Percentiles rank a stretch among this genome's conserved stretches.
Evolutionary conservation across 73 alveolate genomes (phyloP).

Genomic region (Diophrys appendiculata): DNA sequence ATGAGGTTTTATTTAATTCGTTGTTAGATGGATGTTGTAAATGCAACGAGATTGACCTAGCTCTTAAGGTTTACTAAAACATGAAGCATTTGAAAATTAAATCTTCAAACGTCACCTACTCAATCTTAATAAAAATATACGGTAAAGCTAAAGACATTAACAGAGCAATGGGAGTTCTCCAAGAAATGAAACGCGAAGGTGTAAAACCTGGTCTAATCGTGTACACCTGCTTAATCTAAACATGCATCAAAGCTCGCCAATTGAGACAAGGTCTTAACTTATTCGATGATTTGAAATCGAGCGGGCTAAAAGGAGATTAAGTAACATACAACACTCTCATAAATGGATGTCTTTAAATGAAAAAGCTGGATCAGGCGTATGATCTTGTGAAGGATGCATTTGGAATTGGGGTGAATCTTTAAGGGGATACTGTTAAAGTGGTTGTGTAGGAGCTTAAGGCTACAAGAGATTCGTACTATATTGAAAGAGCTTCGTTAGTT

Average conservation of each 20-base stretch:
- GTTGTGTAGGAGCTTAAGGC: neutral
- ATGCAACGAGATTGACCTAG: slow-evolving; percentile 83
- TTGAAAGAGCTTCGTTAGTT: neutral
- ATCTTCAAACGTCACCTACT: slow-evolving; percentile 90
- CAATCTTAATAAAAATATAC: slow-evolving; percentile 88
- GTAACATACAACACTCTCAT: slow-evolving; percentile 86
- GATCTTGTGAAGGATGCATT: neutral
- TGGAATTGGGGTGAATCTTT: neutral
- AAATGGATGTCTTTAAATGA: slow-evolving; percentile 75
- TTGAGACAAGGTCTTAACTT: slow-evolving; percentile 74
- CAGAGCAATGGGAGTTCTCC: slow-evolving; percentile 79
- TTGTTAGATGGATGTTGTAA: slow-evolving; percentile 96
- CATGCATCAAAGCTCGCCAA: slow-evolving; percentile 87
- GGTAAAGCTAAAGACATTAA: slow-evolving; percentile 81
- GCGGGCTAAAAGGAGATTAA: slow-evolving; percentile 81
- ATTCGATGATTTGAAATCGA: slow-evolving; percentile 73
- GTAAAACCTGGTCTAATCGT: slow-evolving; percentile 84
- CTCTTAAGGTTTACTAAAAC: slow-evolving; percentile 78
- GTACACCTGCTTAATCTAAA: slow-evolving; percentile 88
- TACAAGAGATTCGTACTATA: neutral
- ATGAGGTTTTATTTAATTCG: slow-evolving; percentile 91
- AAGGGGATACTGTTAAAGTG: neutral
- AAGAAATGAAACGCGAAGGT: slow-evolving; percentile 81
- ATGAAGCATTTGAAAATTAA: slow-evolving; percentile 75
- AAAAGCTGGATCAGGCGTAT: slow-evolving; percentile 45